Conservation (phyloP, 2,329 filamentous ascomycete species). For the Talaromyces rugulosus region DNA sequence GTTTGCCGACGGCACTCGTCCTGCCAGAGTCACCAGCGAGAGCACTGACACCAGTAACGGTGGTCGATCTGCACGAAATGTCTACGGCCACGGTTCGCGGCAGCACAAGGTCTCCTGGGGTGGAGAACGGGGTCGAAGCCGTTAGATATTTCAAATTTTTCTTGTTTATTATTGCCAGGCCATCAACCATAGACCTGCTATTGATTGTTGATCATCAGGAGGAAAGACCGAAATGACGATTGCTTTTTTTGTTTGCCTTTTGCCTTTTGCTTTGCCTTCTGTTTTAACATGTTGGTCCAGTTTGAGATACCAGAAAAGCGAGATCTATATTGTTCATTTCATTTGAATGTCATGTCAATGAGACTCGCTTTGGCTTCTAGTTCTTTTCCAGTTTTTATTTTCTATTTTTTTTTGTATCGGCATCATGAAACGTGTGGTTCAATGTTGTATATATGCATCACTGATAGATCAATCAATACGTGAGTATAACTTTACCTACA, state of each 20-base stretch:
- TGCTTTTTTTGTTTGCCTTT: neutral
- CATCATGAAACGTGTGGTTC: neutral
- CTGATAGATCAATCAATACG: neutral
- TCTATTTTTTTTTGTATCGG: neutral
- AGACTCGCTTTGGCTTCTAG: neutral
- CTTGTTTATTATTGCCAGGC: neutral
- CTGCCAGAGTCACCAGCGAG: slow-evolving; percentile 6
- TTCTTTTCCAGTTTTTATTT: neutral
- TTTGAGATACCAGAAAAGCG: neutral
- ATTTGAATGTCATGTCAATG: neutral
- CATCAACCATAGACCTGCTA: neutral
- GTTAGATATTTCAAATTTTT: neutral
- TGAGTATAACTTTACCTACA: neutral
- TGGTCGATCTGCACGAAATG: neutral
- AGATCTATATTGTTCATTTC: neutral
- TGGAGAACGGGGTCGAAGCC: slow-evolving; percentile 11
- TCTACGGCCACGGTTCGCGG: slow-evolving; percentile 9
- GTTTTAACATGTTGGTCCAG: neutral
- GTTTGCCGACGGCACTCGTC: slow-evolving; percentile 10
- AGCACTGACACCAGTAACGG: slow-evolving; percentile 5
- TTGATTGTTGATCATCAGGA: neutral
- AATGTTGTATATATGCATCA: neutral
- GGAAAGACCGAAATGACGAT: neutral
- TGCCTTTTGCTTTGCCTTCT: neutral
- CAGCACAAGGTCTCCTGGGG: slow-evolving; percentile 11